These are phyloP conservation scores for Chloromonas sp. DNA, from an alignment of 163 green algal genomes.

Conservation along the genomic window DNA sequence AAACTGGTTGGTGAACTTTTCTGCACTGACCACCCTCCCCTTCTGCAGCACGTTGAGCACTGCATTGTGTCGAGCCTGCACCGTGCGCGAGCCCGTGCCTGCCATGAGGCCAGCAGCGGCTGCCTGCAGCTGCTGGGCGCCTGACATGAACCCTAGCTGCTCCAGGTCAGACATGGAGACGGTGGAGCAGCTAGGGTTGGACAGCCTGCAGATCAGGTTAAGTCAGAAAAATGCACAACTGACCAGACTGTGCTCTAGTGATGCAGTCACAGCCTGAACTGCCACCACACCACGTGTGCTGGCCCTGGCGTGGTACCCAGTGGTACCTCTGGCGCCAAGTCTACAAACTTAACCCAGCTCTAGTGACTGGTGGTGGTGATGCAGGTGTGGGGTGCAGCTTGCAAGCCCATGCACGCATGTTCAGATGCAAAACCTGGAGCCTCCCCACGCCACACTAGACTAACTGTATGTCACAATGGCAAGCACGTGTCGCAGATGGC, in stretches of 20 bases:
- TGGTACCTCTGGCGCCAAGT: no score
- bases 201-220: slow-evolving; percentile 1
- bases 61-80: slow-evolving; percentile 17
- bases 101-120: slow-evolving; percentile 9
- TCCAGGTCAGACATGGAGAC: slow-evolving; percentile 15
- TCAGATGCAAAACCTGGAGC: no score
- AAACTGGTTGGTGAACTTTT: slow-evolving; percentile 40
- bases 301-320: no score
- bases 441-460: background rate
- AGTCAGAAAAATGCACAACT: background rate
- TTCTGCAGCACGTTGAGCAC: slow-evolving; percentile 25
- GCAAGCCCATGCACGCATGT: no score
- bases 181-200: background rate
- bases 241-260: background rate
- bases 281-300: no score
- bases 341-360: no score
- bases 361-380: no score
- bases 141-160: slow-evolving; percentile 33
- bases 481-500: no score
- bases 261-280: no score
- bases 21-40: slow-evolving; percentile 28
- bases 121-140: slow-evolving; percentile 10
- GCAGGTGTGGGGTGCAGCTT: no score
- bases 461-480: background rate
- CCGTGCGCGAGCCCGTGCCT: background rate